Conservation (phyloP, 345 rosid species). For the Orychophragmus violaceus region DNA sequence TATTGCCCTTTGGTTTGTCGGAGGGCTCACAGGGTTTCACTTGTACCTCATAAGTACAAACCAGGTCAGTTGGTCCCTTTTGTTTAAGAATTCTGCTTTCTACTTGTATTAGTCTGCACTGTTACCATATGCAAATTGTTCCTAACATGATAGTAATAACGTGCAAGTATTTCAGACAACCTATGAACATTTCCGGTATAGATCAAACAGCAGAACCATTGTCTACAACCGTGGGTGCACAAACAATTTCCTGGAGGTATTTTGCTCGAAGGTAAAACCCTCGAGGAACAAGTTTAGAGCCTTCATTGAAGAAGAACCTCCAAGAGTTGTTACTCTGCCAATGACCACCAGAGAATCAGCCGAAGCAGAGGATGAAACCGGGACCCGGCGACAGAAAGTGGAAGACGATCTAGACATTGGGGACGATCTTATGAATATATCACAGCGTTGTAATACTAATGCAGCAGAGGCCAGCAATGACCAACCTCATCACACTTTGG, state of each 20-base stretch:
- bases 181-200: conserved; percentile 80
- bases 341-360: conserved; percentile 39
- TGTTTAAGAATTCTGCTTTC: too few relatives aligned
- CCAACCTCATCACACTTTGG: conserved; percentile 40
- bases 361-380: conserved; percentile 43
- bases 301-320: conserved; percentile 51
- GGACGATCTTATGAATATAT: conserved; percentile 76
- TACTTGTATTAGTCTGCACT: too few relatives aligned
- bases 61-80: too few relatives aligned
- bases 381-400: conserved; percentile 71
- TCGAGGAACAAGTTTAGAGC: conserved; percentile 74
- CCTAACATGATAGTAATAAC: too few relatives aligned
- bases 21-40: conserved; percentile 93
- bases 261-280: conserved; percentile 62
- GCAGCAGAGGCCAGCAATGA: conserved; percentile 52
- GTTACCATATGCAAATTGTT: too few relatives aligned
- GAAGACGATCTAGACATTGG: conserved; percentile 87
- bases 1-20: conserved; percentile 85
- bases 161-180: too few relatives aligned
- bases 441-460: conserved; percentile 73
- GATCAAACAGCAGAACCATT: conserved; percentile 65
- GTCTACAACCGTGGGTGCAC: conserved; percentile 53
- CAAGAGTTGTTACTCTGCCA: conserved; percentile 43
- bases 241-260: conserved; percentile 62
- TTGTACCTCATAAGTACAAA: conserved; percentile 79